These are phyloP conservation scores for Castanea crenata DNA, from an alignment of 306 rosid genomes.

Conservation along the genomic window DNA sequence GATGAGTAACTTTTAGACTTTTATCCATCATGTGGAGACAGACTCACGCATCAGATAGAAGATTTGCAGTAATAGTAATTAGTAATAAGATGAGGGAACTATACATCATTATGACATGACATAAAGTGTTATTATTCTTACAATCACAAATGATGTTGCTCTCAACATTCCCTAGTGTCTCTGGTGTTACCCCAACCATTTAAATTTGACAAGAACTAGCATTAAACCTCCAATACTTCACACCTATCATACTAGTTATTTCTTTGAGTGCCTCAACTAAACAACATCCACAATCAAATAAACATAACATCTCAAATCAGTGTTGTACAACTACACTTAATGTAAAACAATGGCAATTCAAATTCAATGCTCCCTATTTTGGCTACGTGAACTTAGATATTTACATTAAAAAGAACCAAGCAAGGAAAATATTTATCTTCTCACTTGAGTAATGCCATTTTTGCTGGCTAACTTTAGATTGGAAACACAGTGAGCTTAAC, in stretches of 20 bases:
- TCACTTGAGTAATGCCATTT: no score
- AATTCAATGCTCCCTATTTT: no score
- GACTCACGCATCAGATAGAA: conserved; percentile 7
- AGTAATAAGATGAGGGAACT: conserved; percentile 32
- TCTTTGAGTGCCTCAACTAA: no score
- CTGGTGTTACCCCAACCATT: conserved; percentile 51
- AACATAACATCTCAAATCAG: no score
- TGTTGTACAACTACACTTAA: no score
- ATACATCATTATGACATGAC: conserved; percentile 77
- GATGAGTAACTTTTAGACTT: background rate
- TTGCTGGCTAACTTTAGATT: no score
- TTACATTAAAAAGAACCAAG: no score
- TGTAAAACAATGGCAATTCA: no score
- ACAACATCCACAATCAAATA: no score
- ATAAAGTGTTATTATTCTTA: conserved; percentile 35
- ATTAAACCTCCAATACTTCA: conserved; percentile 66
- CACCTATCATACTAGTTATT: conserved; percentile 72
- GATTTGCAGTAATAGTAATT: background rate
- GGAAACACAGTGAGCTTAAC: no score
- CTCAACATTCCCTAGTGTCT: conserved; percentile 34
- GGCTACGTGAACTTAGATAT: no score
- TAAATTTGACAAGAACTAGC: conserved; percentile 48
- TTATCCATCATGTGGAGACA: background rate
- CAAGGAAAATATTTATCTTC: no score
- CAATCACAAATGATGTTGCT: conserved; percentile 52